Evolutionary conservation across 371 early-diverging fungal species (phyloP).

Genomic region (Mortierella sp.): DNA sequence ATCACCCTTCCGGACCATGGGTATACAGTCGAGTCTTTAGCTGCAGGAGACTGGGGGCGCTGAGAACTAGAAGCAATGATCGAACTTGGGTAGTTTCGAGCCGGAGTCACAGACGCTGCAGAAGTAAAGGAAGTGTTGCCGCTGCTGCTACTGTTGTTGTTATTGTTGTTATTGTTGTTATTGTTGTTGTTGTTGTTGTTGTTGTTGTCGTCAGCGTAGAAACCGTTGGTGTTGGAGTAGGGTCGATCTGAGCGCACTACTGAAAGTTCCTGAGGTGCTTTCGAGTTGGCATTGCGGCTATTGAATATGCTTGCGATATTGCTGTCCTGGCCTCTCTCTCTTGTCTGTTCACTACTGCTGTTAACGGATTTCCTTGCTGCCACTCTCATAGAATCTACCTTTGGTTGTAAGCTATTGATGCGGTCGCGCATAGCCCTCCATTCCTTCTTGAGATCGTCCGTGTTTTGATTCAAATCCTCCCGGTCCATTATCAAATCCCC

Average conservation of each 20-base stretch:
- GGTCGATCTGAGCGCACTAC: background rate
- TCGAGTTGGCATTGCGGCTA: background rate
- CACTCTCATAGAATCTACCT: slow-evolving; percentile 11
- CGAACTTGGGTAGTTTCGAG: background rate
- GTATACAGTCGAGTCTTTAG: slow-evolving; percentile 38
- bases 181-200: background rate
- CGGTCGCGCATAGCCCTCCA: slow-evolving; percentile 37
- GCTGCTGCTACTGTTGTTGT: background rate
- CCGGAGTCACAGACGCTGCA: background rate
- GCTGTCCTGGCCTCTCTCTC: background rate
- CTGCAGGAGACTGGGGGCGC: slow-evolving; percentile 17
- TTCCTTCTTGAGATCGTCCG: slow-evolving; percentile 19
- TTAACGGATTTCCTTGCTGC: background rate
- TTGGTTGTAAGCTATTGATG: slow-evolving; percentile 27
- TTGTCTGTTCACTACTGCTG: background rate
- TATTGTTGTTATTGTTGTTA: background rate
- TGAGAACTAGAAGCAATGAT: background rate
- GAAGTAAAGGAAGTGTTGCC: background rate
- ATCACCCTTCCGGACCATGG: slow-evolving; percentile 89
- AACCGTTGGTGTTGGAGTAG: background rate
- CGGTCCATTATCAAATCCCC: slow-evolving; percentile 38
- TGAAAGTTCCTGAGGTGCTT: background rate
- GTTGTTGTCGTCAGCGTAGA: background rate
- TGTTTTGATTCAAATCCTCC: slow-evolving; percentile 22
- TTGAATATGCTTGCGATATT: background rate